Conservation (phyloP, 768 basidiomycete species). For the Kwoniella heveanensis region DNA sequence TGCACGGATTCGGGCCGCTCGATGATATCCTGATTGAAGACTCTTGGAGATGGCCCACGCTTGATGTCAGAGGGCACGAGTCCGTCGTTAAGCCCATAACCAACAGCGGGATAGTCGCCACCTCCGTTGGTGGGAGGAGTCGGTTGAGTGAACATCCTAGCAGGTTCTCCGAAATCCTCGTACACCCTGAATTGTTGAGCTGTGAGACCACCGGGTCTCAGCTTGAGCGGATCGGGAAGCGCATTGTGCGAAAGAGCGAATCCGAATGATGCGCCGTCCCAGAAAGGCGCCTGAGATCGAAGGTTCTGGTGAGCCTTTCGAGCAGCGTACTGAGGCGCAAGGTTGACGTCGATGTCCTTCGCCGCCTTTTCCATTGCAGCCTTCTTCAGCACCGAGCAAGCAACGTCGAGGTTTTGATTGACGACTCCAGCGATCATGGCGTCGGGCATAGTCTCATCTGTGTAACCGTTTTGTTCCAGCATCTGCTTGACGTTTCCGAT, state of each 20-base stretch:
- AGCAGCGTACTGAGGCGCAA: conserved; percentile 75
- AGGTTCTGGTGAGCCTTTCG: conserved; percentile 76
- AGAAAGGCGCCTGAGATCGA: conserved; percentile 68
- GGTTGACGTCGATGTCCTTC: conserved; percentile 87
- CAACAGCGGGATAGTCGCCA: conserved; percentile 27
- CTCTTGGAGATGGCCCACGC: conserved; percentile 35
- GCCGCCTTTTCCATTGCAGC: conserved; percentile 96
- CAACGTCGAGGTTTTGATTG: conserved; percentile 87
- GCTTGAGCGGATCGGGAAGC: conserved; percentile 84
- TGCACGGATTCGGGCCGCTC: conserved; percentile 31
- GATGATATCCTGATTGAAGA: conserved; percentile 21
- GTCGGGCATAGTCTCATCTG: conserved; percentile 81
- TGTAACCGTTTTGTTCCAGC: conserved; percentile 83
- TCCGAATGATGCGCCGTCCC: conserved; percentile 72
- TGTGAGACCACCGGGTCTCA: conserved; percentile 80
- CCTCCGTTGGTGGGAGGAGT: conserved; percentile 57
- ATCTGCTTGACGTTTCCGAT: conserved; percentile 82
- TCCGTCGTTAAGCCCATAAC: conserved; percentile 22
- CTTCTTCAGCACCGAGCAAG: conserved; percentile 91
- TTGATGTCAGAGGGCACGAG: conserved; percentile 40
- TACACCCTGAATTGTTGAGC: conserved; percentile 83
- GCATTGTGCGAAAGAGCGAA: conserved; percentile 69
- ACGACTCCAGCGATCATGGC: conserved; percentile 75
- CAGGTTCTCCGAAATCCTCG: conserved; percentile 79
- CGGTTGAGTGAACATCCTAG: conserved; percentile 59